Base-by-base conservation (phyloP, 495 filamentous ascomycete species). In the Hyaloscypha variabilis region DNA sequence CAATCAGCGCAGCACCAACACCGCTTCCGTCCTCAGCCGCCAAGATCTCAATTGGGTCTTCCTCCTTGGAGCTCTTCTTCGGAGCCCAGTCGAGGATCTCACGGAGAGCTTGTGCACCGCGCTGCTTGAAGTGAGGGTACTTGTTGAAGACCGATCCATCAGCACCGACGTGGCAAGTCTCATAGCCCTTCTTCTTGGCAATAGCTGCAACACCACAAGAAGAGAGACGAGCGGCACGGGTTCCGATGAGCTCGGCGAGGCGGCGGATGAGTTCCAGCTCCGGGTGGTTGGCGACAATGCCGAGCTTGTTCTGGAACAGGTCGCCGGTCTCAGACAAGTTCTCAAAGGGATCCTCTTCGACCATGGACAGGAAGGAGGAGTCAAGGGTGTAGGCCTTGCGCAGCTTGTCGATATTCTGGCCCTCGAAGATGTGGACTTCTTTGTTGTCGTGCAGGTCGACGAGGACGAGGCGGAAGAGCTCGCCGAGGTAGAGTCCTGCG, bases 141-240 rank as follows among this genome's bases (percentile, higher is more conserved):
- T 97, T 97, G 83, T 96, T 97, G 83, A 97, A 98, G 51, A 98
- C 93, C 13, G 91, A 94, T 26, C 94, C 94, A 70, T 98, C 94
- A 46, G 94, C 94, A 70, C 94, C 94, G 23, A 97, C 94, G 76
- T 97, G 94, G 84, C 91, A 96, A 17, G 88, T 85, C 67, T 87
- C 79, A 68, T 91, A 92, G 63, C 88, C 86, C 83, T 97, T 97
- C 89, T 97, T 97, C 76, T 86, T 94, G 82, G 91, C 93, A 70
- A 98, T 97, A 56, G 94, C 94, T 5, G 94, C 92, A 57, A 97
- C 91, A 74, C 94, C 94, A 71, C 94, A 98, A 53, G 94, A 89
- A 2, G 94, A 96, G 26, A 98, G 86, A 60, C 94, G 91, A 57
- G 94, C 94, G 10, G 93, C 92, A 67, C 94, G 92, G 29, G 94